Evolutionary conservation across 371 early-diverging fungal genomes (phyloP).

Genomic region (Apophysomyces variabilis): DNA sequence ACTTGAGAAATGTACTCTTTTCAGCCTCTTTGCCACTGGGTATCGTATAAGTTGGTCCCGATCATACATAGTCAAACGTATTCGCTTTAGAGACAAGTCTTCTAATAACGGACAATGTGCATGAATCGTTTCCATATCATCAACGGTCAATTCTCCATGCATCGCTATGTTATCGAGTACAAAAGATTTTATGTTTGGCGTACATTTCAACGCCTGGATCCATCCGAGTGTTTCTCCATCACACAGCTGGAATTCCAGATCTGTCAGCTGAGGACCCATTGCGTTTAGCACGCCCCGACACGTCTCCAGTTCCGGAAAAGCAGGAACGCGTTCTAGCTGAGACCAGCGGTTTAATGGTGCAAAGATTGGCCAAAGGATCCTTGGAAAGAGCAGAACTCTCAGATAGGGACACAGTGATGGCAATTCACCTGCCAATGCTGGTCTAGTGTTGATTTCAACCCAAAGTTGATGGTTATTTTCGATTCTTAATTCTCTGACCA

Average conservation of each 20-base stretch:
- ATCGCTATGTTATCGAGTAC: background rate
- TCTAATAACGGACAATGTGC: background rate
- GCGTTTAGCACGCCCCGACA: too few relatives aligned
- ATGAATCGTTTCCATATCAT: background rate
- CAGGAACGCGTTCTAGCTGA: too few relatives aligned
- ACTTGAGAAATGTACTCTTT: background rate
- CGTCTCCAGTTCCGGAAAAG: too few relatives aligned
- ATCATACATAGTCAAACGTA: background rate
- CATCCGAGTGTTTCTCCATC: too few relatives aligned
- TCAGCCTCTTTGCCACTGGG: background rate
- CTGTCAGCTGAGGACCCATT: too few relatives aligned
- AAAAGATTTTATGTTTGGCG: background rate
- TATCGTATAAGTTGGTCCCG: background rate
- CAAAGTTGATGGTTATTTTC: background rate
- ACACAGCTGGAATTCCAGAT: too few relatives aligned
- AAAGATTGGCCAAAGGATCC: too few relatives aligned
- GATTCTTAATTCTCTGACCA: background rate
- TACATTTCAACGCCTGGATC: background rate
- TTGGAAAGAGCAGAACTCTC: too few relatives aligned
- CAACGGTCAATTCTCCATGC: background rate
- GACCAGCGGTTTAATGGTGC: too few relatives aligned
- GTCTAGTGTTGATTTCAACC: too few relatives aligned
- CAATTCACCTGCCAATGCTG: too few relatives aligned
- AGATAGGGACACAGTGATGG: too few relatives aligned
- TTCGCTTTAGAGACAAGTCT: background rate